phyloP scores from a whole-genome alignment of 306 rosid genomes.

The Pueraria montana region DNA sequence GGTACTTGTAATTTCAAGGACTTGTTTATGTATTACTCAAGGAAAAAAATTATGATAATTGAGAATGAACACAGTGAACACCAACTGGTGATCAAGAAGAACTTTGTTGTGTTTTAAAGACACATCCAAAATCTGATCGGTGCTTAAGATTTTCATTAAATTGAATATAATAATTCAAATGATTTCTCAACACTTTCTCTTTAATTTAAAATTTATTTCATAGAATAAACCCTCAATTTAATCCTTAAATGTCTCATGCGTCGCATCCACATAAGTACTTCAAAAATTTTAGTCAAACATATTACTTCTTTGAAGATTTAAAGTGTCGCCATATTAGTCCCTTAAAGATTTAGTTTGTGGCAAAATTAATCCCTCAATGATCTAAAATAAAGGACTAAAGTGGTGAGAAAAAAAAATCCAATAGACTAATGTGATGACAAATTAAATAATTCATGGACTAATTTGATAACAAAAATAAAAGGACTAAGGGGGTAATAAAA shows the following conservation, averaged over 20 bases:
- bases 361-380: background rate
- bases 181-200: background rate
- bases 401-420: background rate
- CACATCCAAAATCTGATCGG: conserved; percentile 11
- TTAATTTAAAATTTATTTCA: background rate
- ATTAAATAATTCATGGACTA: background rate
- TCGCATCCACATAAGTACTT: background rate
- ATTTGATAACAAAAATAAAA: background rate
- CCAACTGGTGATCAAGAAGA: conserved; percentile 14
- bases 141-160: background rate
- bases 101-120: background rate
- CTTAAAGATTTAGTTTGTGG: background rate
- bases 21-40: background rate
- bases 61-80: conserved; percentile 16
- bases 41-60: background rate
- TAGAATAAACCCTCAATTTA: background rate
- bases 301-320: background rate
- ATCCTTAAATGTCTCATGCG: too few species aligned
- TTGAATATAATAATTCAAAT: background rate
- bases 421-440: background rate
- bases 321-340: background rate
- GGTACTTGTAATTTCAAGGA: background rate
- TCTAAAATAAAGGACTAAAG: background rate
- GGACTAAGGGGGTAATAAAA: background rate
- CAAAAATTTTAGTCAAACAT: background rate